Percentiles rank a stretch among this genome's conserved stretches.
These are phyloP conservation scores for Suillus lakei DNA, from an alignment of 768 basidiomycete genomes.

Conservation along the genomic window DNA sequence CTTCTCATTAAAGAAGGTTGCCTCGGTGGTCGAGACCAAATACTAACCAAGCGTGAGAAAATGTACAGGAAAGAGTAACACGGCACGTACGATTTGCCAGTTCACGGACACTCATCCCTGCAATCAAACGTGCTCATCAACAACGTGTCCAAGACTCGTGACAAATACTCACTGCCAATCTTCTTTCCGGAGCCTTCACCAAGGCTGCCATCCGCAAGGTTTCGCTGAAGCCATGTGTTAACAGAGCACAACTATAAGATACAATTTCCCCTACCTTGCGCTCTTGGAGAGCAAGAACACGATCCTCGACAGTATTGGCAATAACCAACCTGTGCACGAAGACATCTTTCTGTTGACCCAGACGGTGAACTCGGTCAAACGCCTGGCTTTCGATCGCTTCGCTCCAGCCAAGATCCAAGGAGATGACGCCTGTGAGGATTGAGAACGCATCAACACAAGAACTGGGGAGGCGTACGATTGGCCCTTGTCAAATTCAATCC, in stretches of 20 bases:
- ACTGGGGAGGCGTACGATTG: constrained; percentile 42
- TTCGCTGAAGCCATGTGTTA: constrained; percentile 28
- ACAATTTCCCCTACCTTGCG: constrained; percentile 48
- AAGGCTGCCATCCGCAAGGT: constrained; percentile 61
- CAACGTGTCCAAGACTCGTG: background rate
- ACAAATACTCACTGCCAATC: constrained; percentile 50
- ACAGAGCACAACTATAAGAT: background rate
- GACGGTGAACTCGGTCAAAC: constrained; percentile 59
- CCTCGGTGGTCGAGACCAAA: constrained; percentile 32
- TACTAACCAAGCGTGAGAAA: constrained; percentile 19
- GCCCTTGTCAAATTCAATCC: constrained; percentile 62
- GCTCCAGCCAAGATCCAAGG: constrained; percentile 67
- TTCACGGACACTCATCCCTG: constrained; percentile 53
- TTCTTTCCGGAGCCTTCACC: constrained; percentile 67
- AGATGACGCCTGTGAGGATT: constrained; percentile 48
- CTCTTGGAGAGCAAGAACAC: constrained; percentile 68
- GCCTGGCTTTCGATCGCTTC: constrained; percentile 66
- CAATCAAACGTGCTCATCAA: constrained; percentile 9
- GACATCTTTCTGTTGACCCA: constrained; percentile 59
- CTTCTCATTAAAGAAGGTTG: constrained; percentile 10
- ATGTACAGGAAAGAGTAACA: background rate
- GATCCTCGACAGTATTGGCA: constrained; percentile 65
- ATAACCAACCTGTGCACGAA: constrained; percentile 62
- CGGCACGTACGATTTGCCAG: constrained; percentile 43
- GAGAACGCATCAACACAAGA: background rate